Conservation (phyloP, 495 filamentous ascomycete species). For the Letharia lupina region DNA sequence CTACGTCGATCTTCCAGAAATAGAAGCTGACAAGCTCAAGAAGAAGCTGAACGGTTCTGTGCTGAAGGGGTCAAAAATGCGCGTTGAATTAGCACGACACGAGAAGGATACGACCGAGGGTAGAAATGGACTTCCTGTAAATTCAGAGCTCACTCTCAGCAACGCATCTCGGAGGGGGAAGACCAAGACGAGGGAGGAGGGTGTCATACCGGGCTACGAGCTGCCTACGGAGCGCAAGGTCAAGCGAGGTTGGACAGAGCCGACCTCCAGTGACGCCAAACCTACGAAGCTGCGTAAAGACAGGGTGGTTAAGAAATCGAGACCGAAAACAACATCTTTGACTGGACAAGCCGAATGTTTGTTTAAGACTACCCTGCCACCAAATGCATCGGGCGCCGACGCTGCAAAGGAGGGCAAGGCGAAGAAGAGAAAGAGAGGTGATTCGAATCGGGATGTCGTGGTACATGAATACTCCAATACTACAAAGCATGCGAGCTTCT, state of each 20-base stretch:
- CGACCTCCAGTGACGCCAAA: constrained; percentile 39
- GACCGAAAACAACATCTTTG: constrained; percentile 57
- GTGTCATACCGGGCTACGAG: constrained; percentile 60
- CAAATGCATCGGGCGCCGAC: constrained; percentile 40
- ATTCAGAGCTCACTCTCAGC: constrained; percentile 12
- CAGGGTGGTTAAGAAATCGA: constrained; percentile 47
- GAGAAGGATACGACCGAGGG: constrained; percentile 32
- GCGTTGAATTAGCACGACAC: constrained; percentile 68
- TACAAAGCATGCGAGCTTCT: constrained; percentile 66
- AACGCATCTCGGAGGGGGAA: constrained; percentile 30
- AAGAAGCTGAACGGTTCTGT: constrained; percentile 89
- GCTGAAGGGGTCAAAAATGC: constrained; percentile 76
- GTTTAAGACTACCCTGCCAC: constrained; percentile 72
- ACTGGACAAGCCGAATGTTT: constrained; percentile 69
- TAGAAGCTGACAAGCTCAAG: constrained; percentile 78
- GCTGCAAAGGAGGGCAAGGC: constrained; percentile 37
- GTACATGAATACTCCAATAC: constrained; percentile 79
- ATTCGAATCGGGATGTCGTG: constrained; percentile 43
- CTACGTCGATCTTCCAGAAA: constrained; percentile 69
- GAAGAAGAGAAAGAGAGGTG: constrained; percentile 47
- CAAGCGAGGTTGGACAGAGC: constrained; percentile 83
- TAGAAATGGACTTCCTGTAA: constrained; percentile 8
- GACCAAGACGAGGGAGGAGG: constrained; percentile 55
- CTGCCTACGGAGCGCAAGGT: constrained; percentile 61
- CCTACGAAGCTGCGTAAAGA: constrained; percentile 41